Conservation (phyloP, 2,329 filamentous ascomycete genomes). For the Neonectria sp. region DNA sequence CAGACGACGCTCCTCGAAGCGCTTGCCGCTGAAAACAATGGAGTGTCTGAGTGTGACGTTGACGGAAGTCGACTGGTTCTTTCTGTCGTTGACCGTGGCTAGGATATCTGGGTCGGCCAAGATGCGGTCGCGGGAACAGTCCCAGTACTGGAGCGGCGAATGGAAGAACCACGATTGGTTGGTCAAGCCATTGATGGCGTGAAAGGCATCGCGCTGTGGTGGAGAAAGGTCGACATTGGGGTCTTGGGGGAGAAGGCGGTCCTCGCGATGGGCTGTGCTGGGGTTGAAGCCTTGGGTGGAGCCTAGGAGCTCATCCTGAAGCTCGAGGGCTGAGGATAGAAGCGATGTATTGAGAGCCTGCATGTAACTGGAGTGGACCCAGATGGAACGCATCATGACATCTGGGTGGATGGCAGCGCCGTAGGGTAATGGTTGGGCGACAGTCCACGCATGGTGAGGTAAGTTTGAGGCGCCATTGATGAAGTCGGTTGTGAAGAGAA, state of each 20-base stretch:
- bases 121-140: conserved; percentile 73
- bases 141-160: conserved; percentile 88
- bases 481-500: conserved; percentile 81
- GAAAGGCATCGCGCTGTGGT: conserved; percentile 67
- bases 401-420: conserved; percentile 69
- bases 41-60: conserved; percentile 84
- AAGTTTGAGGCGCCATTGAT: conserved; percentile 79
- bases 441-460: conserved; percentile 87
- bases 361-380: conserved; percentile 88
- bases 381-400: conserved; percentile 86
- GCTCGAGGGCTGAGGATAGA: conserved; percentile 75
- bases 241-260: conserved; percentile 45
- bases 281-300: conserved; percentile 70
- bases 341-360: conserved; percentile 77
- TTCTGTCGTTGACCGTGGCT: conserved; percentile 77
- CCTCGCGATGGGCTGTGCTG: conserved; percentile 51
- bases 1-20: conserved; percentile 77
- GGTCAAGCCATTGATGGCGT: conserved; percentile 72
- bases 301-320: conserved; percentile 80
- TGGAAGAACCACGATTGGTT: conserved; percentile 83
- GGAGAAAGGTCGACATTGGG: conserved; percentile 57
- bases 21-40: conserved; percentile 87
- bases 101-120: conserved; percentile 74
- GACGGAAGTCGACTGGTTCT: conserved; percentile 74
- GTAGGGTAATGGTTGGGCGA: conserved; percentile 74